Evolutionary conservation across 768 basidiomycete species (phyloP), one percentile per base, ranked within the genome.

Genomic region (Boletellus emodensis): DNA sequence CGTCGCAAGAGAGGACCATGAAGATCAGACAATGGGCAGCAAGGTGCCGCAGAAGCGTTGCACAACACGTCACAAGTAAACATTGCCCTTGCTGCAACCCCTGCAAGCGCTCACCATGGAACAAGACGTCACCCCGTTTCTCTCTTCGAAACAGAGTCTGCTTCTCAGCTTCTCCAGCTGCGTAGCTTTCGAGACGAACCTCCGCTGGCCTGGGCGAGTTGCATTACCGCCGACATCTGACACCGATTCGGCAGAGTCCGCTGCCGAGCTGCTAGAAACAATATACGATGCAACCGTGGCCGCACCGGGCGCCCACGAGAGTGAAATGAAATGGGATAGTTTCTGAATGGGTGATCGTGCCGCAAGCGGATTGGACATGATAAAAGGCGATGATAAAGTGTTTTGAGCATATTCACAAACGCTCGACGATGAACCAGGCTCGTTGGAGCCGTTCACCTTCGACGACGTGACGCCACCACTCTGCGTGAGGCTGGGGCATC

Each of bases 111-210:
- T 52, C 24, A 68, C 60, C 58, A 45, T 56, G 22, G 37, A 59
- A 55, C 62, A 66, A 3, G 54, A 51, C 12, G 33, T 41, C 14
- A 39, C 56, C 40, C 56, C 64, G 12, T 44, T 45, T 18, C 53
- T 50, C 51, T 43, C 53, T 51, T 75, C 72, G 32, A 68, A 61
- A 58, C 77, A 72, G 62, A 90, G 68, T 55, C 83, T 79, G 30
- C 65, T 60, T 63, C 73, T 75, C 58, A 90, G 68, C 67, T 78
- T 82, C 62, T 79, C 78, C 58, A 90, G 65, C 65, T 91, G 89
- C 55, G 72, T 77, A 59, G 83, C 77, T 62, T 78, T 84, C 24
- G 82, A 75, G 41, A 87, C 82, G 61, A 74, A 87, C 51, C 49
- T 69, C 67, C 53, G 69, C 59, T 60, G 55, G 40, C 48, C 53